Base-by-base conservation (phyloP, 2,329 filamentous ascomycete genomes). In the Talaromyces sp. region DNA sequence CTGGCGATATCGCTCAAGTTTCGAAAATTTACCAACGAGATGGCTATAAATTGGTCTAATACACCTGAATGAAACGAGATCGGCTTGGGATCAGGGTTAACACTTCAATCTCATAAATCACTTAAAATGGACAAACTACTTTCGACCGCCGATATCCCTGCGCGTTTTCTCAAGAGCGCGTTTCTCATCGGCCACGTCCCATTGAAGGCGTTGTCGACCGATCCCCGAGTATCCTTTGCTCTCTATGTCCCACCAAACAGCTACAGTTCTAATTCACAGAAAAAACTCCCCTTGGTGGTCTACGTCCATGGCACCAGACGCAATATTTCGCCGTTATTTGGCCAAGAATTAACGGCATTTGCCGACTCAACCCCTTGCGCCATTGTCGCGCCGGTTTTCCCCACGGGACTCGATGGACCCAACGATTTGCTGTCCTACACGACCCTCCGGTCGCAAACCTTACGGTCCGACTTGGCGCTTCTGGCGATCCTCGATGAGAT, bases 401-500 rank as follows among this genome's bases (percentile, higher is more conserved):
- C 71, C 0, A 59, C 65, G n/a, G 70, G 67, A 3, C 50, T 72
- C 10, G 70, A 71, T 48, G 65, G 67, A 11, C 65, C 67, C 7
- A 65, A 69, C 46, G 69, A 73, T 61, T 32, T 72, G 31, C 66
- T 71, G 57, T 69, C 64, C 3, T 73, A 72, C 58, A 72, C 70
- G 58, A 14, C 66, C 27, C 62, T 73, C 19, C 62, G 58, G 10
- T 66, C 67, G 4, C 56, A 43, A 52, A 66, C 61, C 0, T 51
- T 70, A 31, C 65, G 65, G 3, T 70, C 66, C 1, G 71, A 72
- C 53, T 62, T 68, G 3, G 68, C 67, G 12, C 60, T 73, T 3
- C 38, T 71, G 48, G 61, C 63, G 7, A 72, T 73, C 12, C 61
- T 72, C 3, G 68, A 72, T n/a, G 71, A 73, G 62, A 63, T 73